phyloP scores from a whole-genome alignment of 78 protist species.

The Tieghemostelium lacteum region DNA sequence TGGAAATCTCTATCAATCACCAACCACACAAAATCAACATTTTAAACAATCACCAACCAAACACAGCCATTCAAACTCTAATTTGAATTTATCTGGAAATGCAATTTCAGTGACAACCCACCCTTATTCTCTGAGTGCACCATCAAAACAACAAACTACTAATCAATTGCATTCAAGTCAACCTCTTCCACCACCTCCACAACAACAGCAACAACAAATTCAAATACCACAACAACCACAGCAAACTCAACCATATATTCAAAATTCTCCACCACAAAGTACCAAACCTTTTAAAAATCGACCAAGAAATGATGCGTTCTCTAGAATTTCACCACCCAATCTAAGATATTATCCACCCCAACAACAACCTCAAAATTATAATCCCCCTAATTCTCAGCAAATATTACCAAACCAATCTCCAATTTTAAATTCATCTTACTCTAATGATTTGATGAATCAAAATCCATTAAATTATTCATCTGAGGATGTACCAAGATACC shows the following conservation, averaged over 20 bases:
- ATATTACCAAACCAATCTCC: constrained; percentile 4
- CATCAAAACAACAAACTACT: constrained; percentile 10
- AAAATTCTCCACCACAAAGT: constrained; percentile 1
- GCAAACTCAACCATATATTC: constrained; percentile 1
- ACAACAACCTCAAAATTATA: constrained; percentile 10
- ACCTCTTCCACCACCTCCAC: neutral
- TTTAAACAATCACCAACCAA: neutral
- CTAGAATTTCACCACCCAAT: constrained; percentile 49
- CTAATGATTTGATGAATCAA: constrained; percentile 1
- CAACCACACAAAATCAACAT: constrained; percentile 5
- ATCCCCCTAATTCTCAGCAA: constrained; percentile 10
- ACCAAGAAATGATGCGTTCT: constrained; percentile 48
- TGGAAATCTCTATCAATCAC: neutral
- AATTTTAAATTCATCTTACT: no score
- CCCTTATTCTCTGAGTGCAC: constrained; percentile 16
- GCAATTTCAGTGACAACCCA: neutral
- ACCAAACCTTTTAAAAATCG: constrained; percentile 18
- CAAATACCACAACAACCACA: constrained; percentile 12
- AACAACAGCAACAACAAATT: constrained; percentile 8
- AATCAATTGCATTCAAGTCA: no score
- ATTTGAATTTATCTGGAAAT: neutral
- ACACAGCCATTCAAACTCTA: neutral
- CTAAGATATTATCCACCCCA: constrained; percentile 5
- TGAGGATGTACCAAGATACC: neutral
- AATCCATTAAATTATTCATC: constrained; percentile 8